phyloP scores from a whole-genome alignment of 1,139 yeast genomes.

The Casaregolazyma suthepensis region DNA sequence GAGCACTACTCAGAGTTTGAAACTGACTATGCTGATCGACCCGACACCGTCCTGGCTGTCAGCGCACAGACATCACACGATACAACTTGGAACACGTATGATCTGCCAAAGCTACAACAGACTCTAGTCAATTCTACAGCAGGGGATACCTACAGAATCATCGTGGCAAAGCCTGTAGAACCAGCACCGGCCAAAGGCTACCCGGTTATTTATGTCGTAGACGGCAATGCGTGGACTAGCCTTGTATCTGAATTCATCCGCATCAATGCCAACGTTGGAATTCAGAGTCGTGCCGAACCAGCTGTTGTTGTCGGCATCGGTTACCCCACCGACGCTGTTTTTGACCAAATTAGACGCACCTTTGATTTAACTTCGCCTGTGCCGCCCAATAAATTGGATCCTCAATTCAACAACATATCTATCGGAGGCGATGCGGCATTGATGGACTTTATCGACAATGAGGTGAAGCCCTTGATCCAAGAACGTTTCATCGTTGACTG shows the following conservation, averaged over 20 bases:
- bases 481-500: neutral
- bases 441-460: neutral
- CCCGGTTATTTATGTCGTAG: neutral
- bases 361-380: neutral
- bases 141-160: neutral
- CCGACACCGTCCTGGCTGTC: neutral
- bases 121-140: neutral
- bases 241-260: neutral
- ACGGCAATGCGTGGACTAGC: neutral
- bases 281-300: neutral
- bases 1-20: neutral
- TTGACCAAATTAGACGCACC: neutral
- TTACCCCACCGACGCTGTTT: neutral
- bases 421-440: neutral
- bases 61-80: neutral
- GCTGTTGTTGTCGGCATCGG: neutral
- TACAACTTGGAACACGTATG: neutral
- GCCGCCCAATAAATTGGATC: neutral
- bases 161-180: neutral
- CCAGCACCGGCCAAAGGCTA: neutral
- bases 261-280: neutral
- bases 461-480: neutral
- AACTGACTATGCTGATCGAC: neutral
- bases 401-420: neutral
- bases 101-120: neutral